A percentile compares a stretch with the other conserved stretches of the same genome.
phyloP scores from a whole-genome alignment of 495 filamentous ascomycete species.

The Monascus purpureus region DNA sequence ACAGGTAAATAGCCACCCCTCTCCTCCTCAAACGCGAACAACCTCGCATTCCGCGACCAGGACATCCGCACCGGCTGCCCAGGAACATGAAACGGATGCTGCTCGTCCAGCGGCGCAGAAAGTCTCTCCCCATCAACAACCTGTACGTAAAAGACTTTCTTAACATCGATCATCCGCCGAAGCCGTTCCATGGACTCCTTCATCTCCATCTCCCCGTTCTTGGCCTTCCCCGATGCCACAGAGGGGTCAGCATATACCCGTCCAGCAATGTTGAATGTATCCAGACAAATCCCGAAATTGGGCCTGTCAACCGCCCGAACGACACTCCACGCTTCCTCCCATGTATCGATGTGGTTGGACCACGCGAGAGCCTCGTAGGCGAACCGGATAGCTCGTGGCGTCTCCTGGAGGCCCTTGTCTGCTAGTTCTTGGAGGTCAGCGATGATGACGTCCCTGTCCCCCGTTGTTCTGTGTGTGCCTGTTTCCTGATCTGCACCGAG shows the following conservation, averaged over 20 bases:
- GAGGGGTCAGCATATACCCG: constrained; percentile 61
- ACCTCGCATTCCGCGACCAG: constrained; percentile 65
- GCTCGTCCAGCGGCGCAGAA: constrained; percentile 38
- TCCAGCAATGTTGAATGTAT: constrained; percentile 71
- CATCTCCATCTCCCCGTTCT: constrained; percentile 45
- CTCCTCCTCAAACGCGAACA: constrained; percentile 62
- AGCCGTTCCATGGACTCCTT: constrained; percentile 43
- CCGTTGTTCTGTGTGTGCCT: constrained; percentile 25
- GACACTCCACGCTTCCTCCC: constrained; percentile 62
- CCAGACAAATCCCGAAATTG: constrained; percentile 69
- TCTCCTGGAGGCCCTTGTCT: constrained; percentile 41
- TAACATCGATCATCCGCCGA: constrained; percentile 39
- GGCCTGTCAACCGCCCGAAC: constrained; percentile 47
- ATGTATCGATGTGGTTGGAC: constrained; percentile 58
- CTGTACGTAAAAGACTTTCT: constrained; percentile 70
- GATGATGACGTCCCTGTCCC: constrained; percentile 44
- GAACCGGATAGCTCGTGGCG: constrained; percentile 44
- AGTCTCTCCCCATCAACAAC: constrained; percentile 63
- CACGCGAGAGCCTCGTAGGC: constrained; percentile 68
- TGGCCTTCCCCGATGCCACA: constrained; percentile 32
- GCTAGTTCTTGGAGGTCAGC: constrained; percentile 51
- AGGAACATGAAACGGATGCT: constrained; percentile 48
- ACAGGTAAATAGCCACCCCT: constrained; percentile 59
- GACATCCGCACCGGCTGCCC: constrained; percentile 59
- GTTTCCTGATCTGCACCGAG: constrained; percentile 35